A percentile compares a stretch with the other conserved stretches of the same genome.
Conservation (phyloP, 768 basidiomycete species). For the Lentinula raphanica region DNA sequence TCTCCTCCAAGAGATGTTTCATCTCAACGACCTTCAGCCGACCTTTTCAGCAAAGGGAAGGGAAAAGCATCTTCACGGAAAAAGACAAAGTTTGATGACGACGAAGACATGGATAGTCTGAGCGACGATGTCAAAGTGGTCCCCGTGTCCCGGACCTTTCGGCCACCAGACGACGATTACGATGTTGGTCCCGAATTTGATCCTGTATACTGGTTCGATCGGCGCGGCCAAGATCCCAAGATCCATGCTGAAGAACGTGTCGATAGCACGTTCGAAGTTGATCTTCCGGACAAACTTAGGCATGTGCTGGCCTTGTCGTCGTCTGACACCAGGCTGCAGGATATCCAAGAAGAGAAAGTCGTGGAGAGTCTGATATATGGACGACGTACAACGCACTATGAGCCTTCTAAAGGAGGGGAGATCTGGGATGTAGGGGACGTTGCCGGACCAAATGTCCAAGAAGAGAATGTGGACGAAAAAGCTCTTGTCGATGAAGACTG, state of each 20-base stretch:
- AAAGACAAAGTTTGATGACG: slow-evolving; percentile 17
- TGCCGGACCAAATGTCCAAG: slow-evolving; percentile 18
- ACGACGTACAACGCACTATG: slow-evolving; percentile 47
- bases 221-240: slow-evolving; percentile 18
- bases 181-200: slow-evolving; percentile 24
- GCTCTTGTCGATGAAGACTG: slow-evolving; percentile 46
- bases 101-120: slow-evolving; percentile 22
- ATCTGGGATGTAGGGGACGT: slow-evolving; percentile 73
- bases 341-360: slow-evolving; percentile 45
- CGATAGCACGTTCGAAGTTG: slow-evolving; percentile 40
- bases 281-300: slow-evolving; percentile 63
- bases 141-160: slow-evolving; percentile 5
- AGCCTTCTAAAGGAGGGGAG: slow-evolving; percentile 60
- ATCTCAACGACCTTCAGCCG: background rate
- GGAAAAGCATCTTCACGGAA: slow-evolving; percentile 20
- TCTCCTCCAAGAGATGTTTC: slow-evolving; percentile 54
- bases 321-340: slow-evolving; percentile 32
- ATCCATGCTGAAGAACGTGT: slow-evolving; percentile 24
- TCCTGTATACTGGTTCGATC: slow-evolving; percentile 28
- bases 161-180: slow-evolving; percentile 12
- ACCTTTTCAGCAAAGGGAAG: slow-evolving; percentile 23
- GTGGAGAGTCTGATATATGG: slow-evolving; percentile 61
- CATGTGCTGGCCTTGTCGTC: slow-evolving; percentile 59
- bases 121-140: slow-evolving; percentile 31
- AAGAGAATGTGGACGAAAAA: slow-evolving; percentile 17